These are phyloP conservation scores for Neoboletus brunneissimus DNA, from an alignment of 768 basidiomycete genomes.

Conservation along the genomic window DNA sequence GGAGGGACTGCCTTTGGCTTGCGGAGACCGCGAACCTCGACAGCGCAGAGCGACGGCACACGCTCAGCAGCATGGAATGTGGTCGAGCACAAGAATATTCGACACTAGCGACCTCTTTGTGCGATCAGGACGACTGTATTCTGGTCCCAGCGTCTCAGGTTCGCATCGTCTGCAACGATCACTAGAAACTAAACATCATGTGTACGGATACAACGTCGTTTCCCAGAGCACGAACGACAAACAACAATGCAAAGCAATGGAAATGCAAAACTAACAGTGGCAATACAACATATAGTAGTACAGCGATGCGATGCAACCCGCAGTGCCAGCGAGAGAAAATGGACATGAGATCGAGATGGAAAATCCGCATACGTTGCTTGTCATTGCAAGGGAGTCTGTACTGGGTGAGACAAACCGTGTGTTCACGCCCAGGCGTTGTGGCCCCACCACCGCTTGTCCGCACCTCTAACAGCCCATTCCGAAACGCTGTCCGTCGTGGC, in stretches of 20 bases:
- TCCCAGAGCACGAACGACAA: not conserved
- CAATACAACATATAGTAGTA: conserved; percentile 22
- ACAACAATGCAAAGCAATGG: not conserved
- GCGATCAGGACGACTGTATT: too few species aligned
- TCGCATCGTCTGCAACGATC: too few species aligned
- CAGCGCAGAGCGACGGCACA: conserved; percentile 25
- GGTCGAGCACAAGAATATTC: not conserved
- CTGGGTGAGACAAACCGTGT: not conserved
- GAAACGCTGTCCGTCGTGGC: conserved; percentile 63
- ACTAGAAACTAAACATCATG: too few species aligned
- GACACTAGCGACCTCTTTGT: too few species aligned
- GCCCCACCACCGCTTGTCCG: conserved; percentile 73
- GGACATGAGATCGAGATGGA: conserved; percentile 8
- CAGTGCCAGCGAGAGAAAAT: conserved; percentile 2
- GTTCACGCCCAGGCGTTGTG: conserved; percentile 44
- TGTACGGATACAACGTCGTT: conserved; percentile 4
- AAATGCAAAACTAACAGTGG: conserved; percentile 5
- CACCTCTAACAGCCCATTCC: conserved; percentile 74
- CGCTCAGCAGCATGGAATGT: conserved; percentile 23
- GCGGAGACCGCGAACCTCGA: conserved; percentile 3
- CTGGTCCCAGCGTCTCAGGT: too few species aligned
- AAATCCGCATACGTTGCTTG: conserved; percentile 1
- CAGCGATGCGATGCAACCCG: conserved; percentile 17
- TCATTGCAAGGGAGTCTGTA: not conserved
- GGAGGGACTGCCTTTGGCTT: conserved; percentile 7